phyloP scores from a whole-genome alignment of 129 eudicot genomes.

The Pittosporum tobira region DNA sequence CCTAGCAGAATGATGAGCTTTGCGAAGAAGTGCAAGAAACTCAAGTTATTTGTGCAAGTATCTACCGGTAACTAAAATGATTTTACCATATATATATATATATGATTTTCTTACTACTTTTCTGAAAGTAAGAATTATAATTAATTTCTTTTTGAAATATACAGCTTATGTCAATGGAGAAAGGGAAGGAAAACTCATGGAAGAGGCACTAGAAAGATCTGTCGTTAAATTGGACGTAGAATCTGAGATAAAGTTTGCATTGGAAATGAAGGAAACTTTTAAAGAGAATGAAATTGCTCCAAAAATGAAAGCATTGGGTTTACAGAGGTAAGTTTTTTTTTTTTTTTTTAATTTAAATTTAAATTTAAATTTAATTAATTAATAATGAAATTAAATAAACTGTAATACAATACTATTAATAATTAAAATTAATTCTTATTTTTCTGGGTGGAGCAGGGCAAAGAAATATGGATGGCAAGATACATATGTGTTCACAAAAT shows the following conservation, averaged over 20 bases:
- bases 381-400: background rate
- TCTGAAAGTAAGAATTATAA: no score
- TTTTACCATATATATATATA: no score
- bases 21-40: conserved; percentile 71
- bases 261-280: conserved; percentile 40
- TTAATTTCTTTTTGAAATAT: conserved; percentile 14
- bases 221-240: conserved; percentile 43
- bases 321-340: conserved; percentile 46
- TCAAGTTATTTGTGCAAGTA: conserved; percentile 77
- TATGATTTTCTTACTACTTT: no score
- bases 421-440: no score
- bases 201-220: conserved; percentile 32
- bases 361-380: no score
- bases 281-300: conserved; percentile 37
- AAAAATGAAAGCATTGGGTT: conserved; percentile 70
- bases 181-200: conserved; percentile 85
- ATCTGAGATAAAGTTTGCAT: conserved; percentile 66
- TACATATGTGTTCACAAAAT: conserved; percentile 88
- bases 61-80: conserved; percentile 97
- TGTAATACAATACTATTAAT: no score
- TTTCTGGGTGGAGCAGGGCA: no score
- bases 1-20: conserved; percentile 79
- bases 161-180: conserved; percentile 96
- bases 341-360: background rate
- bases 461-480: conserved; percentile 95